phyloP scores from a whole-genome alignment of 805 yeast species.

The Komagataella populi region DNA sequence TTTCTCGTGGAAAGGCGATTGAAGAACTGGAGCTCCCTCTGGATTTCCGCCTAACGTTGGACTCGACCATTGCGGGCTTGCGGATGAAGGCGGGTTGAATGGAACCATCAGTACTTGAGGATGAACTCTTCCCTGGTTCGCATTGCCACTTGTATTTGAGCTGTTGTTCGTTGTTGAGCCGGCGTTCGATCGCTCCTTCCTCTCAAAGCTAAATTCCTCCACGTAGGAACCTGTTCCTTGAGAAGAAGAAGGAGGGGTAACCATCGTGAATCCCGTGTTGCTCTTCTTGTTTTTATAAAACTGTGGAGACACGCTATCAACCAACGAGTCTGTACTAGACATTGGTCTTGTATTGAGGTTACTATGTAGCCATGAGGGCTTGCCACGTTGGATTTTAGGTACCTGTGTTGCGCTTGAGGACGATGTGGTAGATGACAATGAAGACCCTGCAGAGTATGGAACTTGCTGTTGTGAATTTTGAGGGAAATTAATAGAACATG shows the following conservation, averaged over 20 bases:
- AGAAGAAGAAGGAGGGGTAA: slow-evolving; percentile 10
- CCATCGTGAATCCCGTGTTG: background rate
- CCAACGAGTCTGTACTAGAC: slow-evolving; percentile 18
- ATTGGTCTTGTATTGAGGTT: slow-evolving; percentile 16
- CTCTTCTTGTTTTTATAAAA: background rate
- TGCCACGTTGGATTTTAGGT: slow-evolving; percentile 5
- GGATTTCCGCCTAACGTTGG: background rate
- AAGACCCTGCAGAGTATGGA: background rate
- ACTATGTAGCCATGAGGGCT: slow-evolving; percentile 22
- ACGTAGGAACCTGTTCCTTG: slow-evolving; percentile 1
- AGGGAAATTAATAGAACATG: slow-evolving; percentile 6
- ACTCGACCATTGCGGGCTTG: background rate
- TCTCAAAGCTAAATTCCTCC: background rate
- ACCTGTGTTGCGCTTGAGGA: slow-evolving; percentile 1
- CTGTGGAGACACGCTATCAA: slow-evolving; percentile 9
- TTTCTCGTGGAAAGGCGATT: slow-evolving; percentile 12
- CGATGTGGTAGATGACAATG: slow-evolving; percentile 1
- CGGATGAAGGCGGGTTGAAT: background rate
- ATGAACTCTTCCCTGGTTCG: background rate
- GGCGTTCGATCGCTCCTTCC: background rate
- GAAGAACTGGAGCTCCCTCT: slow-evolving; percentile 5
- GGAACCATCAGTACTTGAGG: background rate
- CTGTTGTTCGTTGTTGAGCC: background rate
- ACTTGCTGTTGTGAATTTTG: background rate
- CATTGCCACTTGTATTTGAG: background rate